These are phyloP conservation scores for Rhazya stricta DNA, from an alignment of 257 asterid genomes.

Conservation along the genomic window DNA sequence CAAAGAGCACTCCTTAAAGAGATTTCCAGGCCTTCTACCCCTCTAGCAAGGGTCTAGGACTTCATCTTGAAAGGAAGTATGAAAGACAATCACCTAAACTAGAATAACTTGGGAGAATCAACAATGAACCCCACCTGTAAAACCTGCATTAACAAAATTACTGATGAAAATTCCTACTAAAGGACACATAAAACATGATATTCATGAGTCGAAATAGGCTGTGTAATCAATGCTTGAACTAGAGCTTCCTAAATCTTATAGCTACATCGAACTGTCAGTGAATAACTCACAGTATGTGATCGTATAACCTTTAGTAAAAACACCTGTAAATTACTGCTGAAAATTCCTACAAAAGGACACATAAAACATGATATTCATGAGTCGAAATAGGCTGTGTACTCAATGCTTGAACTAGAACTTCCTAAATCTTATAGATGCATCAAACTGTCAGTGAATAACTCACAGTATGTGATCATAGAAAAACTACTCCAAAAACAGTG, in stretches of 20 bases:
- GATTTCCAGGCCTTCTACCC: not conserved
- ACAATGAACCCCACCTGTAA: not conserved
- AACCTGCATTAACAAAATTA: not conserved
- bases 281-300: not conserved
- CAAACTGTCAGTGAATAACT: not conserved
- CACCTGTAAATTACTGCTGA: not conserved
- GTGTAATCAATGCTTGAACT: not conserved
- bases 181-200: not conserved
- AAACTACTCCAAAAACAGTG: not conserved
- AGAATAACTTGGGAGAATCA: not conserved
- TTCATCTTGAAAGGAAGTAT: not conserved
- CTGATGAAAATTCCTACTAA: not conserved
- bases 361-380: not conserved
- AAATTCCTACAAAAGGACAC: not conserved
- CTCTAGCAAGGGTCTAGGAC: not conserved
- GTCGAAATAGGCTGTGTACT: not conserved
- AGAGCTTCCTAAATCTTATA: not conserved
- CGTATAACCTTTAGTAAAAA: too few species aligned
- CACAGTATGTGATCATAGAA: not conserved
- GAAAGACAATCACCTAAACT: not conserved
- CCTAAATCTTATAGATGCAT: not conserved
- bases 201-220: not conserved
- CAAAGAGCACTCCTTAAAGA: not conserved
- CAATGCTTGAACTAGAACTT: not conserved
- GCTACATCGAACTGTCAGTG: not conserved